Percentiles rank a stretch among this genome's conserved stretches.
Conservation (phyloP, 2,329 filamentous ascomycete genomes). For the Monosporascus sp. region DNA sequence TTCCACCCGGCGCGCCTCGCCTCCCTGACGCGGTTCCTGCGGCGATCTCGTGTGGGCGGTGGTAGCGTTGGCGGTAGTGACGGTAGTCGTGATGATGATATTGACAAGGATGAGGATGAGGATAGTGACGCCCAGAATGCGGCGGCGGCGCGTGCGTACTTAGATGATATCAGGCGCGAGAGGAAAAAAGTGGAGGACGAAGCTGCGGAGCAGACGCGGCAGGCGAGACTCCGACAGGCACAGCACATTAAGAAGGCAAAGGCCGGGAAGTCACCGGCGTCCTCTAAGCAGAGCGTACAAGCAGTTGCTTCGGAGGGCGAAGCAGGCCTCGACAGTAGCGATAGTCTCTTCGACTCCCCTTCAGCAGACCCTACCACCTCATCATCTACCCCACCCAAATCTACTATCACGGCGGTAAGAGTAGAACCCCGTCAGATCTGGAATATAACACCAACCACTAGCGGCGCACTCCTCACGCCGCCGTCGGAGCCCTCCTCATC, state of each 20-base stretch:
- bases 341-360: conserved; percentile 15
- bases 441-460: conserved; percentile 34
- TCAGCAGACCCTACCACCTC: not conserved
- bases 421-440: conserved; percentile 11
- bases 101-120: conserved; percentile 21
- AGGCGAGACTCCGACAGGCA: conserved; percentile 31
- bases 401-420: not conserved
- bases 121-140: conserved; percentile 5
- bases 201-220: conserved; percentile 36
- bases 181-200: conserved; percentile 11
- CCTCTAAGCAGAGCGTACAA: conserved; percentile 10
- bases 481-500: not conserved
- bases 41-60: conserved; percentile 48
- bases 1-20: conserved; percentile 63
- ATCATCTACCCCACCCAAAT: not conserved
- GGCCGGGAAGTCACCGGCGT: not conserved
- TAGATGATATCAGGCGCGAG: conserved; percentile 11
- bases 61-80: conserved; percentile 23
- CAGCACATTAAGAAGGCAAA: conserved; percentile 3
- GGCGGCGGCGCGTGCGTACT: conserved; percentile 32
- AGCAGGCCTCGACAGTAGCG: conserved; percentile 7
- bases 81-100: not conserved
- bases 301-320: conserved; percentile 6
- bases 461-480: conserved; percentile 23
- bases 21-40: conserved; percentile 55